phyloP scores from a whole-genome alignment of 768 basidiomycete genomes.

The Rhizopogon roseolus region DNA sequence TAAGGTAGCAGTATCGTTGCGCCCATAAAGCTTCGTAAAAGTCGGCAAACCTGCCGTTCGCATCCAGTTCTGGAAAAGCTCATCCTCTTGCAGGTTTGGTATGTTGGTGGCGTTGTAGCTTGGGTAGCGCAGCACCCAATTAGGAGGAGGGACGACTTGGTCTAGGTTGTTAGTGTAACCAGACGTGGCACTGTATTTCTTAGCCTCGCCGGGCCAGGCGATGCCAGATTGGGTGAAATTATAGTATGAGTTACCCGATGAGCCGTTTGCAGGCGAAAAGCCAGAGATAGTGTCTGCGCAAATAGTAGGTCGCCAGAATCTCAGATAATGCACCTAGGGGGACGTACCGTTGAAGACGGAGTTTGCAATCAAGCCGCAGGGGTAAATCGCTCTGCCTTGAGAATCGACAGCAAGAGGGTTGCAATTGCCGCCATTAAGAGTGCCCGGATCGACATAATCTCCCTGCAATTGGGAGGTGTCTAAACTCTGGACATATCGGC shows the following conservation, averaged over 20 bases:
- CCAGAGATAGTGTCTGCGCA: conserved; percentile 72
- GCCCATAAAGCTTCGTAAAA: conserved; percentile 90
- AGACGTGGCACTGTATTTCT: conserved; percentile 70
- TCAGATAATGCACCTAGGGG: neutral
- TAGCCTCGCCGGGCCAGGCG: conserved; percentile 93
- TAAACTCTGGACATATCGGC: conserved; percentile 92
- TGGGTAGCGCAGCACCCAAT: conserved; percentile 77
- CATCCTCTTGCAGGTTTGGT: conserved; percentile 71
- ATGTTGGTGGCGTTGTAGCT: conserved; percentile 65
- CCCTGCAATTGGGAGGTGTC: conserved; percentile 85
- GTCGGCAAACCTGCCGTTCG: conserved; percentile 95
- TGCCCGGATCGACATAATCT: conserved; percentile 39
- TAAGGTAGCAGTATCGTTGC: conserved; percentile 80
- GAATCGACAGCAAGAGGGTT: conserved; percentile 67
- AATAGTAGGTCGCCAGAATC: neutral
- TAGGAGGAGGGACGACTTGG: conserved; percentile 86
- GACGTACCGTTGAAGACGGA: conserved; percentile 87
- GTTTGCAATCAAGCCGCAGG: conserved; percentile 97
- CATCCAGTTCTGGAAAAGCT: conserved; percentile 99
- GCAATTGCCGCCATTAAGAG: conserved; percentile 75
- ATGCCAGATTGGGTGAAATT: conserved; percentile 75
- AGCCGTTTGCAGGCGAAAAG: conserved; percentile 42
- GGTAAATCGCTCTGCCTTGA: conserved; percentile 67
- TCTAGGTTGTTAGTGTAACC: conserved; percentile 52
- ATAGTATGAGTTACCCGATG: conserved; percentile 49